Evolutionary conservation across 108 stramenopile genomes (phyloP).

Genomic region (Skeletonema tropicum): DNA sequence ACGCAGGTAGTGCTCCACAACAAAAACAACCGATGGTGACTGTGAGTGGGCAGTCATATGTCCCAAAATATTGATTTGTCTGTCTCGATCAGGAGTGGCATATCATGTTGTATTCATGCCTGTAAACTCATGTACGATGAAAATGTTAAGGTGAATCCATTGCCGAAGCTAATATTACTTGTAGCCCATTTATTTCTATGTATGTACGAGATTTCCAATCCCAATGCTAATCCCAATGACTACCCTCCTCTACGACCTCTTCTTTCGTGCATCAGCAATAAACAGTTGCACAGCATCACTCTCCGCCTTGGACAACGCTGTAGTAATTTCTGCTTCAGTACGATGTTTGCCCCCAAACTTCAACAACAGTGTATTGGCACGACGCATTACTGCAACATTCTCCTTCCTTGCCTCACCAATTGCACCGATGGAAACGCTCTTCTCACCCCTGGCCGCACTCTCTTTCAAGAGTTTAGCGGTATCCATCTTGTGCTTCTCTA

Average conservation of each 20-base stretch:
- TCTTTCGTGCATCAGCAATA: neutral
- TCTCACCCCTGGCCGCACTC: constrained; percentile 34
- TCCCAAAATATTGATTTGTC: neutral
- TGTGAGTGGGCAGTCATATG: neutral
- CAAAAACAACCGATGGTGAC: neutral
- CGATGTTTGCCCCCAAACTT: constrained; percentile 10
- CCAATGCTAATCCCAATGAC: no score
- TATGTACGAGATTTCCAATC: no score
- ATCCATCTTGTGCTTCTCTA: constrained; percentile 15
- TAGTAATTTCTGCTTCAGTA: constrained; percentile 6
- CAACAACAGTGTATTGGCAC: neutral
- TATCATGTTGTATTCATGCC: no score
- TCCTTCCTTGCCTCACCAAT: constrained; percentile 1
- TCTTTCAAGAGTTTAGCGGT: constrained; percentile 17
- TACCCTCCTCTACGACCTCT: neutral
- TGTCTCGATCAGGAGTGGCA: no score
- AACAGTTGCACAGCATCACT: constrained; percentile 11
- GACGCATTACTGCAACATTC: constrained; percentile 12
- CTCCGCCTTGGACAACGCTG: constrained; percentile 16
- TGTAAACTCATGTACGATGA: no score
- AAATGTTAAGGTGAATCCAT: no score
- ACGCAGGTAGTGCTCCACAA: neutral
- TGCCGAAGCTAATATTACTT: no score
- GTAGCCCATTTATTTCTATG: no score
- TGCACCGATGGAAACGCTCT: constrained; percentile 4